Evolutionary conservation across 116 monocot species (phyloP), one percentile per base, ranked within the genome.

Genomic region (Posidonia oceanica): DNA sequence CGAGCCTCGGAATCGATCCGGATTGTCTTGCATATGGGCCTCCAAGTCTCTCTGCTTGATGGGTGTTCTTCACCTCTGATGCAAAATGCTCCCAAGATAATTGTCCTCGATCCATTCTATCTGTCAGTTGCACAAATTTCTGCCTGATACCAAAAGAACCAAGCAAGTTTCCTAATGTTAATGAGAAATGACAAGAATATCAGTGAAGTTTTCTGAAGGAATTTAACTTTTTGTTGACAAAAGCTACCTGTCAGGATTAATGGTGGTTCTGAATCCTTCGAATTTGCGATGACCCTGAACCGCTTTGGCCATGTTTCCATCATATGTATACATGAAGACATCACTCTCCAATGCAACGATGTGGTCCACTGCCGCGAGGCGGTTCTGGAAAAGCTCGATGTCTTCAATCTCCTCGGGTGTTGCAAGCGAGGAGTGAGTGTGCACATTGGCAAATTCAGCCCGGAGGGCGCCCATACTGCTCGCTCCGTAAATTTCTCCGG

Each of bases 241-340:
- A 48, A 21, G 3, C 2, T 58, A 62, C 62, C 36, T 70, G 75
- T 97, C 85, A 39, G 96, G 96, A 72, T 82, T 86, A 14, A 97
- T 89, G 39, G 88, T 97, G 75, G 83, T 85, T 8, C 64, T 75
- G 62, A 97, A 97, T 36, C 92, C 96, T 76, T 89, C 83, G 53
- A 91, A 97, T 71, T 77, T 79, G 68, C 96, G 72, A 61, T 92
- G 96, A 3, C 96, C 96, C 55, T 82, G 84, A 54, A 97, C 87
- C 22, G 87, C 87, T 67, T 89, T 97, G 4, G 96, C 96, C 96
- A 97, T 91, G 67, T 97, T 91, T 0, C 96, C 96, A 71, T 89
- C 87, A n/a, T 89, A 92, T 2, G 89, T 97, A 52, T 87, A 97
- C 41, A 97, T 83, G 59, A 97, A 97, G 2, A 89, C 92, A 63